Conservation (phyloP, 2,329 filamentous ascomycete genomes). For the Arachnopeziza araneosa region DNA sequence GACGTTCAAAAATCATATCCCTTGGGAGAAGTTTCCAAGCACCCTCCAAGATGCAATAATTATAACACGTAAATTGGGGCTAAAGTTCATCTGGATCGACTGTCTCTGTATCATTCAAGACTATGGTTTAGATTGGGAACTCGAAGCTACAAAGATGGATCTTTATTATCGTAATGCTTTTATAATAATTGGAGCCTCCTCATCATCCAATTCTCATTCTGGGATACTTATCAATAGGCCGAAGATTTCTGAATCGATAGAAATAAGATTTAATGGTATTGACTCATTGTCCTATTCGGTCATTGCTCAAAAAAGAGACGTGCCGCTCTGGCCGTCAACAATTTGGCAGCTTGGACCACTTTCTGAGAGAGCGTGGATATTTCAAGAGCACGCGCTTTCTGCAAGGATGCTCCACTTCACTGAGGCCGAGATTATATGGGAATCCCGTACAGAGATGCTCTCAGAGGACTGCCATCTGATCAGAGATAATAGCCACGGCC, state of each 20-base stretch:
- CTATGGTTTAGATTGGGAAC: neutral
- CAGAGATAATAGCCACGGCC: neutral
- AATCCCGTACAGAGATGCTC: neutral
- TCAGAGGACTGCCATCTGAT: neutral
- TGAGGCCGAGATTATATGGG: neutral
- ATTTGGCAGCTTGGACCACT: neutral
- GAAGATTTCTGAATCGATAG: neutral
- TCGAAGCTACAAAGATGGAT: slow-evolving; percentile 1
- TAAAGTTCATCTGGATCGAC: slow-evolving; percentile 9
- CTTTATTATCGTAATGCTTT: neutral
- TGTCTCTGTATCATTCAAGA: slow-evolving; percentile 12
- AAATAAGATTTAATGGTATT: neutral
- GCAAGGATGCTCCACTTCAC: neutral
- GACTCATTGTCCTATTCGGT: neutral
- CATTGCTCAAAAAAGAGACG: neutral
- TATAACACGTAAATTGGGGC: neutral
- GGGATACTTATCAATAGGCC: neutral
- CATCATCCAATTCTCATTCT: neutral
- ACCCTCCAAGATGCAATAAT: neutral
- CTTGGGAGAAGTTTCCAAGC: neutral
- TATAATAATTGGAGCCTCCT: slow-evolving; percentile 1
- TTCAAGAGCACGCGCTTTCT: neutral
- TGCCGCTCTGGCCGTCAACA: neutral
- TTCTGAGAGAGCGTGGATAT: neutral
- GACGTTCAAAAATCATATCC: neutral